These are phyloP conservation scores for Saccharomycopsis javanensis DNA, from an alignment of 805 yeast species.

Conservation along the genomic window DNA sequence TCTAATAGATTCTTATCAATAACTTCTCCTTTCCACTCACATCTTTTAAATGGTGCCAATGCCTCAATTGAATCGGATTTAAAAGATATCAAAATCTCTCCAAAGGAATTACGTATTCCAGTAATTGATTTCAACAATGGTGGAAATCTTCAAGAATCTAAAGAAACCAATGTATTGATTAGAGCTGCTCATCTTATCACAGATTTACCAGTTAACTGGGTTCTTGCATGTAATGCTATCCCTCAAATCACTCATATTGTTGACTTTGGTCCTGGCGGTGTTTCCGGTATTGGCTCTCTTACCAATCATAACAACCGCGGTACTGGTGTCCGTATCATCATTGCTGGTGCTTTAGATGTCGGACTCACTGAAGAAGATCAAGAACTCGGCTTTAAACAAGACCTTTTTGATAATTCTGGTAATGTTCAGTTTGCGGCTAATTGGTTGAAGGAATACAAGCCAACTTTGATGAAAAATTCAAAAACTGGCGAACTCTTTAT, in stretches of 20 bases:
- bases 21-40: constrained; percentile 95
- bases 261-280: constrained; percentile 99
- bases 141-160: constrained; percentile 51
- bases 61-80: constrained; percentile 58
- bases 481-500: constrained; percentile 67
- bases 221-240: constrained; percentile 53
- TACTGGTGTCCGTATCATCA: constrained; percentile 88
- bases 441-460: constrained; percentile 86
- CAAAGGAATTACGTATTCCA: constrained; percentile 60
- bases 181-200: constrained; percentile 80
- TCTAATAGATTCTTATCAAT: constrained; percentile 92
- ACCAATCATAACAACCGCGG: constrained; percentile 98
- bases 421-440: constrained; percentile 75
- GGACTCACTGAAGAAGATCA: constrained; percentile 42
- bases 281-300: constrained; percentile 89
- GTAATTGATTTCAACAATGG: constrained; percentile 89
- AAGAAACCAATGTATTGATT: constrained; percentile 43
- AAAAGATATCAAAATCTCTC: constrained; percentile 47
- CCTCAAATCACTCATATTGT: constrained; percentile 69
- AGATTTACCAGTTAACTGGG: constrained; percentile 91
- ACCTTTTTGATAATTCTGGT: constrained; percentile 63
- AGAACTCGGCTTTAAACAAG: constrained; percentile 94
- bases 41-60: constrained; percentile 65
- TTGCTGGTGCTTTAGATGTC: constrained; percentile 83
- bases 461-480: constrained; percentile 67